A percentile compares a stretch with the other conserved stretches of the same genome.
These are phyloP conservation scores for Pseudocercospora macadamiae DNA, from an alignment of 2,329 filamentous ascomycete genomes.

Conservation along the genomic window DNA sequence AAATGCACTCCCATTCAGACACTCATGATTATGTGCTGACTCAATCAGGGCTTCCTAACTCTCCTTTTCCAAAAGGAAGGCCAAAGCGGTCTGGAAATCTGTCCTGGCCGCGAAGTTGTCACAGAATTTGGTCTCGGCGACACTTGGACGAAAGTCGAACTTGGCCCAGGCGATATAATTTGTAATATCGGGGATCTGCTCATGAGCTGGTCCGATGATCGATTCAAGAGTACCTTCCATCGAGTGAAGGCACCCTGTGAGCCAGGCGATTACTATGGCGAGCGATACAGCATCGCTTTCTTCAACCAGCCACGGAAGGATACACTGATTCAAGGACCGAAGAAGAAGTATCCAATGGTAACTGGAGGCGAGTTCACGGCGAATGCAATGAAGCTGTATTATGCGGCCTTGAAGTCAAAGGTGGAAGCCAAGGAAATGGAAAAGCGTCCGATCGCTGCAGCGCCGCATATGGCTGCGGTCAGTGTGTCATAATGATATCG, in stretches of 20 bases:
- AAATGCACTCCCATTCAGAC: neutral
- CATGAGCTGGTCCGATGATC: slow-evolving; percentile 68
- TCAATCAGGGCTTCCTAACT: slow-evolving; percentile 56
- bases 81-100: slow-evolving; percentile 65
- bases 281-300: slow-evolving; percentile 66
- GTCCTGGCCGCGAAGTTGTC: slow-evolving; percentile 62
- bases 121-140: slow-evolving; percentile 63
- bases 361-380: slow-evolving; percentile 63
- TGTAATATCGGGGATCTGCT: slow-evolving; percentile 68
- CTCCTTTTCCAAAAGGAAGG: slow-evolving; percentile 64
- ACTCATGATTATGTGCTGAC: neutral
- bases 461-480: neutral
- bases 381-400: slow-evolving; percentile 60
- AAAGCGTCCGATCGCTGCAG: neutral
- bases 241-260: slow-evolving; percentile 64
- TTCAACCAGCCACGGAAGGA: slow-evolving; percentile 66
- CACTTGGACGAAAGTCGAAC: slow-evolving; percentile 64
- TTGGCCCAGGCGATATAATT: slow-evolving; percentile 57
- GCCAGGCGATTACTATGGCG: slow-evolving; percentile 56
- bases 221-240: slow-evolving; percentile 68
- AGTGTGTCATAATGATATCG: neutral
- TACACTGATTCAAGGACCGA: slow-evolving; percentile 60
- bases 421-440: neutral
- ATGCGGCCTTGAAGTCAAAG: slow-evolving; percentile 55
- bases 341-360: slow-evolving; percentile 63